Evolutionary conservation across 2,329 filamentous ascomycete species (phyloP).

Genomic region (Leptodontidium sp.): DNA sequence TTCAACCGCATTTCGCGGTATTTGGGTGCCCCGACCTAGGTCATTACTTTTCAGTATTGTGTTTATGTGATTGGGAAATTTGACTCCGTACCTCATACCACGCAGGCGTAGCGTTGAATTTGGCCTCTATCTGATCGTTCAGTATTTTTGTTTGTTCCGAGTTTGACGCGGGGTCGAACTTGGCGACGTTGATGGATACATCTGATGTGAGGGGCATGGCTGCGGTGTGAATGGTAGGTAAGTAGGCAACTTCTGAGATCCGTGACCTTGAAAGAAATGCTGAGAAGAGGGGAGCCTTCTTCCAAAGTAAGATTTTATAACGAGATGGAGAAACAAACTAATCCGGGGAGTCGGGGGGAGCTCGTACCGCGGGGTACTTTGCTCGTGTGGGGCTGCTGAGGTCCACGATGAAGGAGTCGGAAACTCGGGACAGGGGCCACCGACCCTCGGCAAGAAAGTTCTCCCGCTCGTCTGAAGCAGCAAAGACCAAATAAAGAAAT

Average conservation of each 20-base stretch:
- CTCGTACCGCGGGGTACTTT: constrained; percentile 4
- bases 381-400: background rate
- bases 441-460: background rate
- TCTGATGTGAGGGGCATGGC: constrained; percentile 50
- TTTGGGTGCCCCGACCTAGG: constrained; percentile 59
- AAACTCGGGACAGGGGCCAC: background rate
- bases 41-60: constrained; percentile 9
- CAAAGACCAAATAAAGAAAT: background rate
- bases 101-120: constrained; percentile 50
- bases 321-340: background rate
- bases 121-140: constrained; percentile 50
- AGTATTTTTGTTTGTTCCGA: constrained; percentile 52
- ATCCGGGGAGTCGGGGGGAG: background rate
- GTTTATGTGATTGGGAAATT: no score
- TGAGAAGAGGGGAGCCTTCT: background rate
- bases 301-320: background rate
- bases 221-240: background rate
- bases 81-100: constrained; percentile 57
- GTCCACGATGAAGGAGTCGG: background rate
- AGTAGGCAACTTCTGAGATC: background rate
- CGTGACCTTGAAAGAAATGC: background rate
- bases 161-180: constrained; percentile 53
- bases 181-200: constrained; percentile 51
- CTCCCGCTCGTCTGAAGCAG: background rate
- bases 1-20: constrained; percentile 62